Evolutionary conservation across 2,329 filamentous ascomycete species (phyloP).

Genomic region (Orbilia quercus): DNA sequence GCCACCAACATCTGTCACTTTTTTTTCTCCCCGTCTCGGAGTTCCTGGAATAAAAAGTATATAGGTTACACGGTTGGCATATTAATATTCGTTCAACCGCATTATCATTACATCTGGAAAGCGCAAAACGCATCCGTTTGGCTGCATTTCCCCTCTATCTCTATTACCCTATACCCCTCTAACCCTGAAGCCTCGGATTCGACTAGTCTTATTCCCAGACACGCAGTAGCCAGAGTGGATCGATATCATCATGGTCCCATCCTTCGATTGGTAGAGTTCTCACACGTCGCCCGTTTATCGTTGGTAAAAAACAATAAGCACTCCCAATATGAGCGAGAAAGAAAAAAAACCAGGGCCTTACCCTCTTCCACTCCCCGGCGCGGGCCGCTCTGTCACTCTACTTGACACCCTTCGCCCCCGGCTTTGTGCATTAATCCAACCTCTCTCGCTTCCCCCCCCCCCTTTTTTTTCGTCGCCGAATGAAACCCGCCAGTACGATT

Average conservation of each 20-base stretch:
- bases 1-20: background rate
- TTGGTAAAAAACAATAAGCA: too few relatives aligned
- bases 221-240: too few relatives aligned
- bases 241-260: background rate
- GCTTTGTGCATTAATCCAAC: background rate
- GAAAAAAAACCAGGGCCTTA: too few relatives aligned
- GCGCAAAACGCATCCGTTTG: too few relatives aligned
- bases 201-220: too few relatives aligned
- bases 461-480: conserved; percentile 10
- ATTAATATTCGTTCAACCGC: background rate
- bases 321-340: too few relatives aligned
- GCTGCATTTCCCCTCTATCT: too few relatives aligned
- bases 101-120: too few relatives aligned
- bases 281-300: background rate
- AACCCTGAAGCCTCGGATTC: too few relatives aligned
- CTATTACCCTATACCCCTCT: too few relatives aligned
- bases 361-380: background rate
- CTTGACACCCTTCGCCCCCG: background rate
- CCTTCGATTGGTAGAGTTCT: conserved; percentile 2
- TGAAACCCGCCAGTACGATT: background rate
- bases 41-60: background rate
- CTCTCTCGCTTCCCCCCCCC: too few relatives aligned
- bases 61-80: background rate
- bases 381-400: background rate
- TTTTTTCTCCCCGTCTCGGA: background rate